These are phyloP conservation scores for Peronospora belbahrii DNA, from an alignment of 352 stramenopile genomes.

Conservation along the genomic window DNA sequence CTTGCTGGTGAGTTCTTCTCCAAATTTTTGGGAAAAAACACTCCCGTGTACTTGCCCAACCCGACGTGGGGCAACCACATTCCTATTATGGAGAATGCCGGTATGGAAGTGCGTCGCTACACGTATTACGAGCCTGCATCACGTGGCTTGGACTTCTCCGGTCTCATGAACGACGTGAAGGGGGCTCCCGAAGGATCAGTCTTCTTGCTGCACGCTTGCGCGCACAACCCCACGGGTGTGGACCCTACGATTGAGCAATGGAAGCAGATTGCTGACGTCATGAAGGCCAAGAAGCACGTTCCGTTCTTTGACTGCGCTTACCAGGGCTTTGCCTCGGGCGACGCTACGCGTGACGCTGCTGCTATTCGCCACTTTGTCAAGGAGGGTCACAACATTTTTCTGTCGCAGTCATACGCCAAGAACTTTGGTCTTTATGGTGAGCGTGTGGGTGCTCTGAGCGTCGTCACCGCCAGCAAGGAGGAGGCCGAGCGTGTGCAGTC, in stretches of 20 bases:
- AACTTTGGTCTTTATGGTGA: conserved; percentile 99
- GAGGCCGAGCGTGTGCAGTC: conserved; percentile 93
- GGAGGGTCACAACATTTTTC: conserved; percentile 94
- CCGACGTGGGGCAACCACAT: conserved; percentile 99
- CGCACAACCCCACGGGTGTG: conserved; percentile 98
- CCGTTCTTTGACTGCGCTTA: conserved; percentile 99
- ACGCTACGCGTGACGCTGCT: conserved; percentile 92
- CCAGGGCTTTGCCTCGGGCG: conserved; percentile 96
- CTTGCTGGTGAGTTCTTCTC: conserved; percentile 94
- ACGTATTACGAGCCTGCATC: conserved; percentile 82
- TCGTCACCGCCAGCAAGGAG: conserved; percentile 91
- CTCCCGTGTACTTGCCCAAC: conserved; percentile 96
- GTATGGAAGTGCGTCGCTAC: conserved; percentile 75
- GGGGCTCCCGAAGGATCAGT: conserved; percentile 89
- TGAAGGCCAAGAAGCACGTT: conserved; percentile 94
- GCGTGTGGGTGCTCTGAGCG: conserved; percentile 93
- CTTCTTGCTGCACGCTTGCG: conserved; percentile 98
- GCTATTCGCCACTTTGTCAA: conserved; percentile 97
- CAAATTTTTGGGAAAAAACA: conserved; percentile 79
- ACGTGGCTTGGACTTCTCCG: conserved; percentile 88
- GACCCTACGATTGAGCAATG: conserved; percentile 98
- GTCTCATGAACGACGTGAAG: conserved; percentile 92
- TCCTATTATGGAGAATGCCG: conserved; percentile 87
- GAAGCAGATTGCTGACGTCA: conserved; percentile 92
- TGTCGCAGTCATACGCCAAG: conserved; percentile 99